Evolutionary conservation across 257 asterid genomes (phyloP), one percentile per base, ranked within the genome.

Genomic region (Salvia hispanica): DNA sequence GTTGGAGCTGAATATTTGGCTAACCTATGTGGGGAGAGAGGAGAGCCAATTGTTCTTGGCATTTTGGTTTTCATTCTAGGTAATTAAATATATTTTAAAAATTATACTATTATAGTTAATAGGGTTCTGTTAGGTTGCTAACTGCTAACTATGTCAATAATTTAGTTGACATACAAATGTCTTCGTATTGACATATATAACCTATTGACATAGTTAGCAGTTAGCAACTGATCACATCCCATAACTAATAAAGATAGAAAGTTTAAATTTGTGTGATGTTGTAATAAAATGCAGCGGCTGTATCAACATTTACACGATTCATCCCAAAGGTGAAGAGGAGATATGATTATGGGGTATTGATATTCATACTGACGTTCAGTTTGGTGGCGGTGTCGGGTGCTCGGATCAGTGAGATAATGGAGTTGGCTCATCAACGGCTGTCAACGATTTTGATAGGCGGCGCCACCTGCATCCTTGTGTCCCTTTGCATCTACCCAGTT

Each of bases 1-100:
- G 75, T 89, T 21, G 96, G 87, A 66, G 92, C 92, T 5, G 90
- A 81, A 69, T 82, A 80, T 64, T 77, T 86, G 69, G 95, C 90
- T 48, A 70, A 58, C 10, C 75, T 79, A 0, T 76, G 77, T 40
- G 96, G 95, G 16, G 60, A 84, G 47, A 75, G 66, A 74, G 95
- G 95, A 51, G 83, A 86, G 54, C 90, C 95, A 12, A 46, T 89
- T 40, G 65, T 89, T 45, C 87, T 89, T 52, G 95, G 82, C 2
- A 0, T 83, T 47, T 42, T 83, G 16, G 90, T 89, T 1, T 89
- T 86, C 69, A 0, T 79, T 62, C 62, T 86, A 57, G 92, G 96
- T 86, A 78, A 76, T 34, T 34, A 34, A 34, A 34, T 0, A 34
- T 3, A 34, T 34, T 25, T 25, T 25, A 25, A 25, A 25, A 25